Evolutionary conservation across 345 rosid species (phyloP).

Genomic region (Limnanthes douglasii): DNA sequence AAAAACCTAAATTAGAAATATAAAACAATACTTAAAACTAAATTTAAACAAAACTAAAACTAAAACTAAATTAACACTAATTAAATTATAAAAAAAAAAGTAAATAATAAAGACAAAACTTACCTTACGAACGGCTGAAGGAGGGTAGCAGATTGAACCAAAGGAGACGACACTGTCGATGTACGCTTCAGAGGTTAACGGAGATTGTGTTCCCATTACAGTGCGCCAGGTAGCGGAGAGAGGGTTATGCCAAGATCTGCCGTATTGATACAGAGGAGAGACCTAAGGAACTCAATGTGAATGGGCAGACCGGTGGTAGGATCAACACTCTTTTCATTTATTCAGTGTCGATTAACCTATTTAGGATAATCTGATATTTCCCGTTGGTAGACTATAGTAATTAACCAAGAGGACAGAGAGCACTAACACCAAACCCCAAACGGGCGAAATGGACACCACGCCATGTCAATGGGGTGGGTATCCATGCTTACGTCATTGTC

Average conservation of each 20-base stretch:
- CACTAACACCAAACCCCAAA: too few species aligned
- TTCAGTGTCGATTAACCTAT: not conserved
- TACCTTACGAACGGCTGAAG: too few species aligned
- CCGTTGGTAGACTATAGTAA: not conserved
- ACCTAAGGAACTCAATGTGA: constrained; percentile 26
- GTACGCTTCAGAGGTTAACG: constrained; percentile 61
- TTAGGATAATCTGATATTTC: not conserved
- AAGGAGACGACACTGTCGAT: constrained; percentile 46
- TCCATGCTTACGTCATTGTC: too few species aligned
- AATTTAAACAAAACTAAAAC: too few species aligned
- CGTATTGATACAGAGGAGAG: constrained; percentile 24
- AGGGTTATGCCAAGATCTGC: constrained; percentile 69
- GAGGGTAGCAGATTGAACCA: constrained; percentile 9
- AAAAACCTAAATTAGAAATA: too few species aligned
- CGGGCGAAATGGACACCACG: too few species aligned
- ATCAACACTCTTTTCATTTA: not conserved
- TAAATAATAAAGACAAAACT: too few species aligned
- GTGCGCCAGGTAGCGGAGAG: constrained; percentile 69
- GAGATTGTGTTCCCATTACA: constrained; percentile 70
- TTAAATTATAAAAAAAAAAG: too few species aligned
- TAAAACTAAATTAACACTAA: too few species aligned
- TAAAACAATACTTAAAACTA: too few species aligned
- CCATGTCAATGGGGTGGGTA: too few species aligned
- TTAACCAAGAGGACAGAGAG: not conserved
- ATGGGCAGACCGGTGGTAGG: constrained; percentile 32